Conservation (phyloP, 768 basidiomycete genomes). For the Lactarius evosmus region DNA sequence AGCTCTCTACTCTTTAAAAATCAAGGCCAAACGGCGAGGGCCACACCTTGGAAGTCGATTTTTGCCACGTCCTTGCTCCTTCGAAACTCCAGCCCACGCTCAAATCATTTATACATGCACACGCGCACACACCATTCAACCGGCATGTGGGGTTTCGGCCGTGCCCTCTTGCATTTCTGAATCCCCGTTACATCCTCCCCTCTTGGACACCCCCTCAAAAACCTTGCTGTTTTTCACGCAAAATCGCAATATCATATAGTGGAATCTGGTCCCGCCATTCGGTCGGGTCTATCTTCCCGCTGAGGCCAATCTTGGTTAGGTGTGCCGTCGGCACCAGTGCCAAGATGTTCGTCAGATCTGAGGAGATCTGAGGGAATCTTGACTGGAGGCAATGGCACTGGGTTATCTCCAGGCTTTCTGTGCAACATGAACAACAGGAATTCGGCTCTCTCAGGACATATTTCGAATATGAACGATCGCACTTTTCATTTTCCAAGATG, state of each 20-base stretch:
- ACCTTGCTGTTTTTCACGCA: no score
- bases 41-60: no score
- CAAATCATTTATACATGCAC: not conserved
- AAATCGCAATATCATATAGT: no score
- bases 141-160: no score
- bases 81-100: not conserved
- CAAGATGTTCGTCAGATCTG: not conserved
- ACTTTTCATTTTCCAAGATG: not conserved
- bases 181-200: not conserved
- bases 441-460: not conserved
- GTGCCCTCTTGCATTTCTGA: no score
- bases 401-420: not conserved
- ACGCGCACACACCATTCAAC: no score
- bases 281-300: no score
- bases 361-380: not conserved
- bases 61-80: not conserved
- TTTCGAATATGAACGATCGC: not conserved
- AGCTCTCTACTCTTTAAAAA: not conserved
- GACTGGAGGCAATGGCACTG: not conserved
- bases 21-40: not conserved
- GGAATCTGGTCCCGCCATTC: no score
- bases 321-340: not conserved
- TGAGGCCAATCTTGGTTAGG: not conserved
- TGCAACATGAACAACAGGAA: not conserved
- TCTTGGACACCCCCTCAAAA: not conserved